These are phyloP conservation scores for Inga leiocalycina DNA, from an alignment of 306 rosid species.

Conservation along the genomic window DNA sequence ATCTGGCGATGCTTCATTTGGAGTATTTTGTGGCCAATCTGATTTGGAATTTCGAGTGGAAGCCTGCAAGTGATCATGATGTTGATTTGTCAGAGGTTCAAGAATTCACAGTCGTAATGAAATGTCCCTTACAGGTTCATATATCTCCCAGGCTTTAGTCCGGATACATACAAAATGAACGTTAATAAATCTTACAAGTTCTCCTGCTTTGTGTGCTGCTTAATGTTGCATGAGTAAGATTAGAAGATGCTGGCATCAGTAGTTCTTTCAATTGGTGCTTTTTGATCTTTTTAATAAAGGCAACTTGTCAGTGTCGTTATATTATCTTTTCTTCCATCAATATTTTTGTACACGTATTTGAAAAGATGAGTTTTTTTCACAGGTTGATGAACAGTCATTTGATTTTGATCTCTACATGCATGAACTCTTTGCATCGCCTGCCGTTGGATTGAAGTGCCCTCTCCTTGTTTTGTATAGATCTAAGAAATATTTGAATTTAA, in stretches of 20 bases:
- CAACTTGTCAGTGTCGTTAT: neutral
- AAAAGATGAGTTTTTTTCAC: too few relatives aligned
- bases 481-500: too few relatives aligned
- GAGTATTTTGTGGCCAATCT: constrained; percentile 2
- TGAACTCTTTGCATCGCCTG: neutral
- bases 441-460: neutral
- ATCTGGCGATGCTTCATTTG: neutral
- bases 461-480: neutral
- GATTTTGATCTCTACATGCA: neutral
- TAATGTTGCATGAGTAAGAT: neutral
- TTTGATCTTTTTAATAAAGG: neutral
- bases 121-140: neutral
- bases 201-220: too few relatives aligned
- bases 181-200: too few relatives aligned
- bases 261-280: neutral
- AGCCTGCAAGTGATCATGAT: neutral
- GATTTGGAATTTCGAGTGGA: constrained; percentile 5
- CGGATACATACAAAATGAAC: neutral
- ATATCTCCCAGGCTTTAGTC: neutral
- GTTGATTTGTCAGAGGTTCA: neutral
- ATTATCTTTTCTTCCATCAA: neutral
- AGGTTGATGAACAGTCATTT: neutral
- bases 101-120: neutral
- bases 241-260: neutral
- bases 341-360: neutral